phyloP scores from a whole-genome alignment of 768 basidiomycete genomes.

The Termitomyces sp. region DNA sequence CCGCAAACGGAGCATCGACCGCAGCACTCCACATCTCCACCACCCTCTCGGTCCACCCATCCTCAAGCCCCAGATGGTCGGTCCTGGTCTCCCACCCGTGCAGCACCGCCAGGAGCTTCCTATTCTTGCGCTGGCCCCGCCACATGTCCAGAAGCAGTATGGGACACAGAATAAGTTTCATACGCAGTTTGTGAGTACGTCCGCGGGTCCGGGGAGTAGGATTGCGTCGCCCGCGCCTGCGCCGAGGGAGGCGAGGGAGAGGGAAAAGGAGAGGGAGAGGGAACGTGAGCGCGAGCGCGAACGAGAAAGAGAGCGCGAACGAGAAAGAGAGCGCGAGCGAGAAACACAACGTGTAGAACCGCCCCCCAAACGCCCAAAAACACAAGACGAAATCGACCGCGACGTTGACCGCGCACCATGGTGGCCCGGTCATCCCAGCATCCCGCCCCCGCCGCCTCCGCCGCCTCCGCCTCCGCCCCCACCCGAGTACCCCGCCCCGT shows the following conservation, averaged over 20 bases:
- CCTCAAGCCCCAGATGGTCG: slow-evolving; percentile 6
- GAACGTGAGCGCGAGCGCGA: slow-evolving; percentile 6
- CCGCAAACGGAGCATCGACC: neutral
- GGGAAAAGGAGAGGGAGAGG: slow-evolving; percentile 9
- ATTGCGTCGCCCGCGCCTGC: slow-evolving; percentile 19
- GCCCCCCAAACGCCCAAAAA: neutral
- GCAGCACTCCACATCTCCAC: slow-evolving; percentile 3
- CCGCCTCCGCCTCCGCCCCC: neutral
- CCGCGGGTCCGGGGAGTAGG: slow-evolving; percentile 9
- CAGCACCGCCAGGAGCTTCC: slow-evolving; percentile 8
- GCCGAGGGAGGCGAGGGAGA: slow-evolving; percentile 6
- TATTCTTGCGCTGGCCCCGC: slow-evolving; percentile 7
- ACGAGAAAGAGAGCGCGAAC: neutral
- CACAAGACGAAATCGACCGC: neutral
- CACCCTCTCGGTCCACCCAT: neutral
- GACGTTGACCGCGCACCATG: neutral
- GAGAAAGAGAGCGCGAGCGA: slow-evolving; percentile 9
- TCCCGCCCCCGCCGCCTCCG: neutral
- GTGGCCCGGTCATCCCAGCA: neutral
- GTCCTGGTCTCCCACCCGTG: slow-evolving; percentile 6
- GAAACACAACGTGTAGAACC: slow-evolving; percentile 9
- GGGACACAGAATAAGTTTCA: slow-evolving; percentile 26
- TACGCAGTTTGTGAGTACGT: slow-evolving; percentile 22
- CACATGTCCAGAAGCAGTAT: slow-evolving; percentile 23
- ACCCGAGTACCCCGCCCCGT: too few relatives aligned